Conservation (phyloP, 768 basidiomycete genomes). For the Trametes punicea region DNA sequence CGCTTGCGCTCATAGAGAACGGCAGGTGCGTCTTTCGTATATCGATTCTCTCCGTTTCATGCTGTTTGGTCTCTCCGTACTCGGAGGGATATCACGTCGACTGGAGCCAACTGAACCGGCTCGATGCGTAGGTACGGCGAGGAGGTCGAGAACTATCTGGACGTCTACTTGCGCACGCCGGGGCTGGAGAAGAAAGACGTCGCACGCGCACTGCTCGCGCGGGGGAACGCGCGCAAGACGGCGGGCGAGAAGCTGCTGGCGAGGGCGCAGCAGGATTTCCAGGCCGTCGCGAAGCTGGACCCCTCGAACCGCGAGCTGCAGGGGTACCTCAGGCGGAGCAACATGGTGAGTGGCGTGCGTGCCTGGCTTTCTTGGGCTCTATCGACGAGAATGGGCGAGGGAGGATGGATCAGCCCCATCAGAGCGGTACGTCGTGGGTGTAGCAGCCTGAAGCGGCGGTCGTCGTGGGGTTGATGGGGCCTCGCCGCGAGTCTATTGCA, state of each 20-base stretch:
- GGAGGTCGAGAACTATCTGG: slow-evolving; percentile 62
- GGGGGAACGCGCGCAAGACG: slow-evolving; percentile 56
- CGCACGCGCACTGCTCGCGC: slow-evolving; percentile 52
- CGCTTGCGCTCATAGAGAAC: slow-evolving; percentile 33
- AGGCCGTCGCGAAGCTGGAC: slow-evolving; percentile 55
- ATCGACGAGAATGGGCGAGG: background rate
- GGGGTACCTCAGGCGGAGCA: slow-evolving; percentile 43
- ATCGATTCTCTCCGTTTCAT: background rate
- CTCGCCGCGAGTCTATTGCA: no score
- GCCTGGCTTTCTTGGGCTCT: background rate
- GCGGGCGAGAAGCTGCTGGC: slow-evolving; percentile 53
- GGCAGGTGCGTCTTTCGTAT: slow-evolving; percentile 30
- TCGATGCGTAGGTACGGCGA: slow-evolving; percentile 49
- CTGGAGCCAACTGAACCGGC: no score
- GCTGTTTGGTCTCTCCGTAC: background rate
- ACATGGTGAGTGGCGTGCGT: slow-evolving; percentile 37
- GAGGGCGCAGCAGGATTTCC: slow-evolving; percentile 63
- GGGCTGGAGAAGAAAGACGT: slow-evolving; percentile 49
- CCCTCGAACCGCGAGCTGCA: slow-evolving; percentile 56
- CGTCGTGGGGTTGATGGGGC: no score
- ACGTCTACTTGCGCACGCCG: slow-evolving; percentile 63
- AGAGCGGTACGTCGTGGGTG: no score
- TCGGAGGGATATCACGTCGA: background rate
- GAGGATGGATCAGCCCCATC: no score
- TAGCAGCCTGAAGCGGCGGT: no score